Evolutionary conservation across 1,284 basidiomycete species (phyloP), one percentile per base, ranked within the genome.

Genomic region (Fomitopsis betulina): DNA sequence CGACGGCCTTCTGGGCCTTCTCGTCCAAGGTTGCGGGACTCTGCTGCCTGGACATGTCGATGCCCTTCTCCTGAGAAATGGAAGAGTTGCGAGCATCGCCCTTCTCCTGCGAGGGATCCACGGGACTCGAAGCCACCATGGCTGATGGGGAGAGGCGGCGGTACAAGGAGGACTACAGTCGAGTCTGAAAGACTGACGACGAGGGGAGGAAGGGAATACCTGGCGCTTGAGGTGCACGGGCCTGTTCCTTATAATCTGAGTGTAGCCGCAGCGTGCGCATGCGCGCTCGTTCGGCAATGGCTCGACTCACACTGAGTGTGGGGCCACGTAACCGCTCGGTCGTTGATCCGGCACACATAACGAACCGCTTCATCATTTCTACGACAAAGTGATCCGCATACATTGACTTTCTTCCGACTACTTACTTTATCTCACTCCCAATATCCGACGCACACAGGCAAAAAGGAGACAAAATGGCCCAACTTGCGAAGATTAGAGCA

Each of bases 271-370:
- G 49, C 49, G 49, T 33, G 49, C 30, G 49, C 21, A 19, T 57
- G 38, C 37, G 35, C 19, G 25, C 38, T 57, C 27, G 55, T 38
- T 49, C 49, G 55, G 40, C 39, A 45, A 8, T 21, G 42, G 42
- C 23, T 57, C 55, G 49, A 42, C 47, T 42, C 49, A 57, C 37
- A 30, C 43, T 45, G 12, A 13, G 39, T 21, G 39, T 55, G 45
- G 39, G 42, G 54, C 54, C 54, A 42, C 54, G 54, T 45, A 56
- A 56, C n/a, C 53, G 39, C 17, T 40, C 35, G n/a, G n/a, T 42
- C 9, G 35, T 12, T 39, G 53, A 15, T 23, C 53, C 39, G 53
- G 53, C 37, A 42, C n/a, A 5, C 6, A 12, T 17, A 38, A 9
- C n/a, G n/a, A n/a, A n/a, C 53, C 49, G 49, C 30, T n/a, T 15